Evolutionary conservation across 768 basidiomycete genomes (phyloP).

Genomic region (Suillus discolor): DNA sequence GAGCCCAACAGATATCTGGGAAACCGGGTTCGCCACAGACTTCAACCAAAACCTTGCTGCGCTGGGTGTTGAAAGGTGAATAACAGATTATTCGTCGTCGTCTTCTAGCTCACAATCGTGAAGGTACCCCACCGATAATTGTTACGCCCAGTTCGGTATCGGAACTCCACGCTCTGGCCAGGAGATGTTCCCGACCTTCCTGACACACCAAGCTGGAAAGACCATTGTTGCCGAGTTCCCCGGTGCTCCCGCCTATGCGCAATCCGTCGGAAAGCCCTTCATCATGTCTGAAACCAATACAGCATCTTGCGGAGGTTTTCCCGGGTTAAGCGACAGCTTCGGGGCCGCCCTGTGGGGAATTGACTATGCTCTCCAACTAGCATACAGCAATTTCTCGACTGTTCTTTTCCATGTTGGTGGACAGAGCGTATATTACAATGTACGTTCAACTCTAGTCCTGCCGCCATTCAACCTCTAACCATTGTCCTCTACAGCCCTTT

Average conservation of each 20-base stretch:
- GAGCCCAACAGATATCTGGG: constrained; percentile 54
- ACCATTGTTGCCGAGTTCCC: constrained; percentile 54
- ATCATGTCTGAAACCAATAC: constrained; percentile 64
- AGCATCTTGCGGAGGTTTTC: constrained; percentile 50
- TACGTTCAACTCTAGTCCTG: constrained; percentile 28
- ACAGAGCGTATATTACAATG: constrained; percentile 67
- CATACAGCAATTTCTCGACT: constrained; percentile 46
- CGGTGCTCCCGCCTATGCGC: constrained; percentile 44
- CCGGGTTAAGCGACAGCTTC: constrained; percentile 59
- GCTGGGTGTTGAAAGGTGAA: constrained; percentile 59
- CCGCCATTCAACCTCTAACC: neutral
- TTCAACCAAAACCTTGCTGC: constrained; percentile 45
- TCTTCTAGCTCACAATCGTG: constrained; percentile 16
- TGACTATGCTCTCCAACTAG: constrained; percentile 57
- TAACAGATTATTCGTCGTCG: neutral
- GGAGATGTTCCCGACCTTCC: constrained; percentile 43
- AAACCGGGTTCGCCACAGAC: constrained; percentile 49
- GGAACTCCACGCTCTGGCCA: constrained; percentile 46
- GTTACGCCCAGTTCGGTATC: constrained; percentile 49
- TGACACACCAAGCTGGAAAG: constrained; percentile 58
- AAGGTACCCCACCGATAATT: constrained; percentile 67
- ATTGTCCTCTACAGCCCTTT: constrained; percentile 34
- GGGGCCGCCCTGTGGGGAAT: constrained; percentile 54
- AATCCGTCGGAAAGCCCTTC: constrained; percentile 43
- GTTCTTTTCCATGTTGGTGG: constrained; percentile 59